Percentiles rank a stretch among this genome's conserved stretches.
Evolutionary conservation across 768 basidiomycete species (phyloP).

Genomic region (Lyophyllum decastes): DNA sequence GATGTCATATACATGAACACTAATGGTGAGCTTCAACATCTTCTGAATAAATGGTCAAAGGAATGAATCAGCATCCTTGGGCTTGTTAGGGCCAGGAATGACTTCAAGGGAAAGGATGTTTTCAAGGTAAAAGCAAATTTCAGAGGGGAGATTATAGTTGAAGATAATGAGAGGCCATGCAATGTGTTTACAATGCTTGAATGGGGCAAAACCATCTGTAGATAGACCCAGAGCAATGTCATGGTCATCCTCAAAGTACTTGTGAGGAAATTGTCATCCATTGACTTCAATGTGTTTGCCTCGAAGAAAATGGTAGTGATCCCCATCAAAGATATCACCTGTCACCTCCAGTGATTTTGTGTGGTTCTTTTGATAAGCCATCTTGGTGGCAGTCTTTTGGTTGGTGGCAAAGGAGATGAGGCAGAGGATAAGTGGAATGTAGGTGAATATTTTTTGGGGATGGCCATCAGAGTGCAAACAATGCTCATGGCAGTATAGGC

Average conservation of each 20-base stretch:
- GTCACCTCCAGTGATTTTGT: too few relatives aligned
- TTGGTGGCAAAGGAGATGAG: too few relatives aligned
- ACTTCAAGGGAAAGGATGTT: too few relatives aligned
- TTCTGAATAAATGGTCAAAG: constrained; percentile 37
- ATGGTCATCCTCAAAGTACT: constrained; percentile 32
- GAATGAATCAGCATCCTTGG: constrained; percentile 39
- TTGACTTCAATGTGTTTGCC: constrained; percentile 24
- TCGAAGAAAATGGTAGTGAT: constrained; percentile 25
- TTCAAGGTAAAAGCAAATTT: constrained; percentile 29
- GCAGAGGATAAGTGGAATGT: too few relatives aligned
- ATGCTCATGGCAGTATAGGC: too few relatives aligned
- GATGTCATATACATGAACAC: constrained; percentile 33
- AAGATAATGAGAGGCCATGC: constrained; percentile 40
- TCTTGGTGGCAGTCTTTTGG: too few relatives aligned
- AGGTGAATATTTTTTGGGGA: too few relatives aligned
- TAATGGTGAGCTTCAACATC: constrained; percentile 27
- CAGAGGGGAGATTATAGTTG: constrained; percentile 30
- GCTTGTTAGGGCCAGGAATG: constrained; percentile 41
- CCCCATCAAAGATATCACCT: constrained; percentile 40
- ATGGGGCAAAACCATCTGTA: constrained; percentile 40
- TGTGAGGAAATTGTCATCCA: constrained; percentile 20
- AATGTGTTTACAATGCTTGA: constrained; percentile 25
- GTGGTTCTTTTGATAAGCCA: too few relatives aligned
- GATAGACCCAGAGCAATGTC: too few relatives aligned
- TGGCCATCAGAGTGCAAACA: too few relatives aligned